These are phyloP conservation scores for Fusarium sp. DNA, from an alignment of 2,329 filamentous ascomycete genomes.

Conservation along the genomic window DNA sequence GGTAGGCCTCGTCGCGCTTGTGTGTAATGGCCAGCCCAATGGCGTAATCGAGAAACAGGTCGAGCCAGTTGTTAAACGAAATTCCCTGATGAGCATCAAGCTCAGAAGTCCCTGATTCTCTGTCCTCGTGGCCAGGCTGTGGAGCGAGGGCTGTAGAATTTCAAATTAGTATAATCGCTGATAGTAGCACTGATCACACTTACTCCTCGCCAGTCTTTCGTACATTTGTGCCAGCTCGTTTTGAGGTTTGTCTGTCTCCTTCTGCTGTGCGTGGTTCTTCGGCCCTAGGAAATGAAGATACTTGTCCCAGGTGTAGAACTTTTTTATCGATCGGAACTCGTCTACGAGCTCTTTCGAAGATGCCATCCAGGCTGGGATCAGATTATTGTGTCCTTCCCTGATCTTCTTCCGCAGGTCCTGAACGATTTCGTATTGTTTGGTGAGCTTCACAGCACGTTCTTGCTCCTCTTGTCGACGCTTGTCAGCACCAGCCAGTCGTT, in stretches of 20 bases:
- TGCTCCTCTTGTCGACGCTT: conserved; percentile 59
- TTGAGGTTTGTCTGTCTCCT: conserved; percentile 46
- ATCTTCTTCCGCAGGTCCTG: conserved; percentile 56
- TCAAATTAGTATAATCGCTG: conserved; percentile 18
- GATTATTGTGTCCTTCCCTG: conserved; percentile 55
- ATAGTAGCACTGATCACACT: conserved; percentile 41
- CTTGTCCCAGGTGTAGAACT: conserved; percentile 75
- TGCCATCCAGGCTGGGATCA: conserved; percentile 66
- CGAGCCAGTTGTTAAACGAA: conserved; percentile 85
- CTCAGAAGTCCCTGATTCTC: conserved; percentile 46
- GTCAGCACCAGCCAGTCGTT: conserved; percentile 58
- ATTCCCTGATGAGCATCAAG: conserved; percentile 76
- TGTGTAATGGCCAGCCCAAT: conserved; percentile 77
- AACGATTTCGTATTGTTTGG: conserved; percentile 58
- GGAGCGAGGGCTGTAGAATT: conserved; percentile 49
- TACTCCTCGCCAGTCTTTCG: conserved; percentile 65
- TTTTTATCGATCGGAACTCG: conserved; percentile 71
- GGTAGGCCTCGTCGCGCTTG: conserved; percentile 78
- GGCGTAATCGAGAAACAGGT: conserved; percentile 89
- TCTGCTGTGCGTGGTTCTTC: conserved; percentile 40
- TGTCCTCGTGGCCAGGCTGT: conserved; percentile 38
- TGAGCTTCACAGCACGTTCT: conserved; percentile 53
- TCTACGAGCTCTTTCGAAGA: conserved; percentile 69
- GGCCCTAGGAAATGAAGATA: conserved; percentile 67
- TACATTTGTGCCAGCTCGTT: conserved; percentile 66